These are phyloP conservation scores for Porodaedalea pini DNA, from an alignment of 1,284 basidiomycete species.

Conservation along the genomic window DNA sequence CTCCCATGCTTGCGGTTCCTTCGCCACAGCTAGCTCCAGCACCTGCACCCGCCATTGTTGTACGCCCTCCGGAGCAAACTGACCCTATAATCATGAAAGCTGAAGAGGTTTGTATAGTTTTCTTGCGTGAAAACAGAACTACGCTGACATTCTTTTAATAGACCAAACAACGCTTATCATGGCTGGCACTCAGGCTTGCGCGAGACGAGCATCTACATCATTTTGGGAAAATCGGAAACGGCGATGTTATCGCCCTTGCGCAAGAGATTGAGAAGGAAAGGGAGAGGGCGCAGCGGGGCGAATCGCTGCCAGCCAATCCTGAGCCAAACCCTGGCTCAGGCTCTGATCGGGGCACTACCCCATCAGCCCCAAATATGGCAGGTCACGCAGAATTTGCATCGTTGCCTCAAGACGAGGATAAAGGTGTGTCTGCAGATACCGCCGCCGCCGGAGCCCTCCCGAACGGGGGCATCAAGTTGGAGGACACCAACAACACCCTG, in stretches of 20 bases:
- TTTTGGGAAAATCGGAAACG: constrained; percentile 77
- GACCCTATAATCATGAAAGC: constrained; percentile 54
- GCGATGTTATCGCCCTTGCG: constrained; percentile 60
- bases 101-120: constrained; percentile 52
- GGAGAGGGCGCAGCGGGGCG: constrained; percentile 32
- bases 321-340: constrained; percentile 1
- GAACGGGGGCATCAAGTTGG: constrained; percentile 6
- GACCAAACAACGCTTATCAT: constrained; percentile 70
- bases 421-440: background rate
- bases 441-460: background rate
- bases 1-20: constrained; percentile 19
- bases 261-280: constrained; percentile 67
- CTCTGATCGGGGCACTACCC: constrained; percentile 2
- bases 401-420: background rate
- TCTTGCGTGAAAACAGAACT: background rate
- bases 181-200: constrained; percentile 74
- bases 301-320: constrained; percentile 12
- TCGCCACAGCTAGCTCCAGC: constrained; percentile 22
- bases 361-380: background rate
- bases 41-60: constrained; percentile 24
- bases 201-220: constrained; percentile 67
- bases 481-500: background rate
- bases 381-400: background rate
- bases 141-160: constrained; percentile 28
- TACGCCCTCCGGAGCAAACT: constrained; percentile 26